These are phyloP conservation scores for Mycena capillaripes DNA, from an alignment of 768 basidiomycete genomes.

Conservation along the genomic window DNA sequence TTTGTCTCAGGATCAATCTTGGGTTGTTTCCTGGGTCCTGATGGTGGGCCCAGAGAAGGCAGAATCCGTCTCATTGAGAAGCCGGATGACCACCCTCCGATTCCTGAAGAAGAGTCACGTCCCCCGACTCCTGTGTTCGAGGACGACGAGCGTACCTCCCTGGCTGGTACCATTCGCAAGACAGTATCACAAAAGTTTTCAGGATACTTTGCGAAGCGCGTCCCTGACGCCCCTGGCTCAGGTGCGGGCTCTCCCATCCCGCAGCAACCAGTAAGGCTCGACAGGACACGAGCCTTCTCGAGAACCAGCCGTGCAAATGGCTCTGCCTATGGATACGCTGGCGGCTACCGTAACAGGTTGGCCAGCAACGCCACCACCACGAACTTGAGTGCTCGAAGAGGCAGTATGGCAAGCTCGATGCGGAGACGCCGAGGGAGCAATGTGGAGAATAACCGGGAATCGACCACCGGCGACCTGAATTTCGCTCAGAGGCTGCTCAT, in stretches of 20 bases:
- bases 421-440: conserved; percentile 67
- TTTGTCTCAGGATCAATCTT: conserved; percentile 79
- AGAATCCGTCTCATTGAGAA: conserved; percentile 92
- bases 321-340: conserved; percentile 85
- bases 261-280: conserved; percentile 59
- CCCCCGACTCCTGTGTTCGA: conserved; percentile 63
- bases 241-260: conserved; percentile 47
- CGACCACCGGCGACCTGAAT: conserved; percentile 72
- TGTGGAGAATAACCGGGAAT: conserved; percentile 58
- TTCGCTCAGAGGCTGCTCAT: conserved; percentile 91
- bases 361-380: conserved; percentile 61
- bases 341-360: conserved; percentile 68
- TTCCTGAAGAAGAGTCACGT: conserved; percentile 74
- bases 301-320: conserved; percentile 75
- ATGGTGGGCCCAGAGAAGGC: conserved; percentile 91
- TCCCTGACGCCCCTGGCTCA: conserved; percentile 54
- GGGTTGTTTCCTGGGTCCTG: conserved; percentile 89
- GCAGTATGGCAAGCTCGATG: conserved; percentile 68
- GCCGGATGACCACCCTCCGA: conserved; percentile 57
- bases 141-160: conserved; percentile 54
- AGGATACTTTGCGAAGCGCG: conserved; percentile 69
- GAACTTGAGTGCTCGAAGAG: conserved; percentile 59
- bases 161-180: conserved; percentile 58
- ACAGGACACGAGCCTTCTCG: conserved; percentile 65
- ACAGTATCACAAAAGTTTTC: conserved; percentile 71